These are phyloP conservation scores for Saccharomycopsis hybrid DNA, from an alignment of 1,139 yeast species.

Conservation along the genomic window DNA sequence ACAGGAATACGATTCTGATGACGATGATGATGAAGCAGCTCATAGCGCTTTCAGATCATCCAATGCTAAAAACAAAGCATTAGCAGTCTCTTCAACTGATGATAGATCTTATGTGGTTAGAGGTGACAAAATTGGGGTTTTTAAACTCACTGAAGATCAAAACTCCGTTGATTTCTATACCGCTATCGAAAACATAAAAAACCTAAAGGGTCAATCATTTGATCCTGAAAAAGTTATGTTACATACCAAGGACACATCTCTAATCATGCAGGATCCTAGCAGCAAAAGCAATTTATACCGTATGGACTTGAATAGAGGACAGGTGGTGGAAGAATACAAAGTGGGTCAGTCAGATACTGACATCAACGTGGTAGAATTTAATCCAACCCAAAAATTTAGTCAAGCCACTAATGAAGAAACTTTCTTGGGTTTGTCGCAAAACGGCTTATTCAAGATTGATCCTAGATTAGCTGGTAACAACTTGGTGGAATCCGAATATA, in stretches of 20 bases:
- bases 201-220: conserved; percentile 45
- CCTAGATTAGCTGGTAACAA: conserved; percentile 64
- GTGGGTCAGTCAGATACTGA: conserved; percentile 36
- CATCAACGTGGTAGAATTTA: conserved; percentile 49
- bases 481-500: conserved; percentile 48
- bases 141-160: conserved; percentile 46
- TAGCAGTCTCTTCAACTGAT: conserved; percentile 64
- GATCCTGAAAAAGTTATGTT: conserved; percentile 65
- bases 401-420: conserved; percentile 71
- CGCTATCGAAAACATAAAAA: conserved; percentile 56
- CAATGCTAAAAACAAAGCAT: conserved; percentile 47
- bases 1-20: conserved; percentile 24
- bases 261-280: conserved; percentile 55
- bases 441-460: conserved; percentile 66
- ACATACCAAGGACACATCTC: conserved; percentile 62
- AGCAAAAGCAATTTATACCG: conserved; percentile 46
- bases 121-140: conserved; percentile 76
- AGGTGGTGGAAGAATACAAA: conserved; percentile 79
- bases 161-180: conserved; percentile 48
- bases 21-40: conserved; percentile 28
- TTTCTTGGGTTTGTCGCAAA: conserved; percentile 59
- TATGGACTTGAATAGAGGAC: conserved; percentile 75
- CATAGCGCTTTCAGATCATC: conserved; percentile 29
- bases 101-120: conserved; percentile 74
- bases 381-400: conserved; percentile 65